Base-by-base conservation (phyloP, 208 protist species). In the Endotrypanum monterogeii region DNA sequence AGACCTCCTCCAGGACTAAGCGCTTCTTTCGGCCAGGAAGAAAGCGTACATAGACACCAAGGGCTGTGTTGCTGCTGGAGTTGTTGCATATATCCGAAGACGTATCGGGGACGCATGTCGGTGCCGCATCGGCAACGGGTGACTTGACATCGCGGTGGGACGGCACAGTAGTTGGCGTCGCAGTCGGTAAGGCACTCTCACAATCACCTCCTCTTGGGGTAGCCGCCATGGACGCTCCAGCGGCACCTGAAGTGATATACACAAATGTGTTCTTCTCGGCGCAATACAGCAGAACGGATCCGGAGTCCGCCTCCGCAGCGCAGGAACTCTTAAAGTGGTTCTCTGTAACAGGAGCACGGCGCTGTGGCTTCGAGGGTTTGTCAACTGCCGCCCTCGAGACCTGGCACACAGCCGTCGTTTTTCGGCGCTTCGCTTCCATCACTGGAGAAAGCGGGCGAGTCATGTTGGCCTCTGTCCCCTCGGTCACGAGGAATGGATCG, bases 291-390 rank as follows among this genome's bases (percentile, higher is more conserved):
- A 86, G 75, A 46, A 89, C 69, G 14, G 74, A 79, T 23, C 55
- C 76, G 7, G 76, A 82, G 30, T 68, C 82, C n/a, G 63, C 77
- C 37, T 76, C 80, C 20, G 83, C 77, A 18, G 72, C 74, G 78
- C 87, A 91, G 9, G 82, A 85, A 56, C 84, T 87, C 54, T 83
- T 80, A 63, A 91, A 91, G 23, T 87, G 69, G 79, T 91, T 91
- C 37, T 56, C 71, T 68, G 83, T 82, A 50, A 91, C 63, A 23
- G 83, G 83, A 9, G 68, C 60, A 23, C 79, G 83, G 41, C 73
- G 74, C 12, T 46, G 56, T 48, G 67, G n/a, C 23, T 52, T 30
- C n/a, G 28, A 51, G 1, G 61, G 44, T 39, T 52, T 71, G 52
- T 41, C 68, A 20, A 48, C 73, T 0, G 66, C 73, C 8, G 16